Base-by-base conservation (phyloP, 768 basidiomycete genomes). In the Chiua virens region DNA sequence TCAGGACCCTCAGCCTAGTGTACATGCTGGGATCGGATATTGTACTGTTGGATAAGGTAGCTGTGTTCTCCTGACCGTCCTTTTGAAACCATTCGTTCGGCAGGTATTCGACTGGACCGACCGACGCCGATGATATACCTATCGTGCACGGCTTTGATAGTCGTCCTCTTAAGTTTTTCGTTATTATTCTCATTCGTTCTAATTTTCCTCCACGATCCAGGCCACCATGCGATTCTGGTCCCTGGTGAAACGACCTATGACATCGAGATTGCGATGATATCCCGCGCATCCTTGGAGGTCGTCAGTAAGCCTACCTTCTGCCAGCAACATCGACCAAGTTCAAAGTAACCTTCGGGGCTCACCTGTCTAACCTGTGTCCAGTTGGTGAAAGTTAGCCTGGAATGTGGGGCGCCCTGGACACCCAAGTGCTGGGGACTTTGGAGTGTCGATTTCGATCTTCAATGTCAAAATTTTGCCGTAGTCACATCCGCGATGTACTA, bases 201-300 rank as follows among this genome's bases (percentile, higher is more conserved):
- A 28, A 2, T 32, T 45, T 50, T 23, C 23, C 27, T 37, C n/a
- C 35, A 46, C 32, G 20, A 42, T 49, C 18, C 10, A 17, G 18
- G 37, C 14, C 40, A 36, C 41, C 25, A 34, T 32, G 13, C 27
- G 18, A 30, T 20, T 53, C 40, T 34, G 41, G 41, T 37, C 41
- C 36, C n/a, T n/a, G n/a, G n/a, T n/a, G 38, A 22, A 39, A 30
- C 10, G 28, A 30, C 28, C 28, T 30, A 9, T 9, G 10, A 30
- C 30, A 6, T 6, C 34, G 6, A 15, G 34, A 34, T 8, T 28
- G 44, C 32, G 21, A 37, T 55, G 13, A 39, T 57, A 20, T 55
- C 60, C 9, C 27, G 52, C 27, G 49, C 54, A 23, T 44, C 58
- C 23, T 71, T 71, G 70, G 68, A 70, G 15, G 68, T 68, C 22